These are phyloP conservation scores for Leccinum subgranulosum DNA, from an alignment of 768 basidiomycete species.

Conservation along the genomic window DNA sequence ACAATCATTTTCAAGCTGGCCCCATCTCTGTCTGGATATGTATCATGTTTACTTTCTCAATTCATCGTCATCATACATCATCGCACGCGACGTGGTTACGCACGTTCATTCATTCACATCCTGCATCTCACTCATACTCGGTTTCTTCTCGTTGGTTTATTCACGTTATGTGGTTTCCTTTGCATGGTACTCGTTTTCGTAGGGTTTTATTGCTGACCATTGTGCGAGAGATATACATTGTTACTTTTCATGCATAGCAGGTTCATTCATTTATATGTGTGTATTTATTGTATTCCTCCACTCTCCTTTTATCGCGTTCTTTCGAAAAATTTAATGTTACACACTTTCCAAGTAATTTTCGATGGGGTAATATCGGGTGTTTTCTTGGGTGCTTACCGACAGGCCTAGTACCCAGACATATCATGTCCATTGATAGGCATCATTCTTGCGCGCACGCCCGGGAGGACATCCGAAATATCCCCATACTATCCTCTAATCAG, in stretches of 20 bases:
- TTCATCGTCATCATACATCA: conserved; percentile 17
- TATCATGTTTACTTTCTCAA: neutral
- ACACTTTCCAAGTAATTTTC: neutral
- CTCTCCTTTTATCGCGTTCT: neutral
- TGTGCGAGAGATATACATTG: conserved; percentile 4
- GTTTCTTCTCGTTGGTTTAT: neutral
- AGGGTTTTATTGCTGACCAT: neutral
- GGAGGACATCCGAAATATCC: neutral
- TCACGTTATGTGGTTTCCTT: neutral
- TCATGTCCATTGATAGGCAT: neutral
- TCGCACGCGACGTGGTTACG: conserved; percentile 10
- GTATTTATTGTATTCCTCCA: conserved; percentile 3
- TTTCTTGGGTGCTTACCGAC: neutral
- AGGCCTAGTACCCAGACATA: neutral
- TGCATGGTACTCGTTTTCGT: neutral
- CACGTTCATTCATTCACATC: conserved; percentile 13
- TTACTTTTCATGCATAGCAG: conserved; percentile 2
- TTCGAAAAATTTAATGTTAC: neutral
- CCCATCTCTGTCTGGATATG: conserved; percentile 6
- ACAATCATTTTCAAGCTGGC: conserved; percentile 6
- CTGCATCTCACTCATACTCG: conserved; percentile 7
- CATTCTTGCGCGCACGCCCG: neutral
- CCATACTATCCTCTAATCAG: neutral
- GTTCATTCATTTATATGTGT: neutral
- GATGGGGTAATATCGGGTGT: neutral